Evolutionary conservation across 768 basidiomycete genomes (phyloP), one percentile per base, ranked within the genome.

Genomic region (Strobilomyces confusus): DNA sequence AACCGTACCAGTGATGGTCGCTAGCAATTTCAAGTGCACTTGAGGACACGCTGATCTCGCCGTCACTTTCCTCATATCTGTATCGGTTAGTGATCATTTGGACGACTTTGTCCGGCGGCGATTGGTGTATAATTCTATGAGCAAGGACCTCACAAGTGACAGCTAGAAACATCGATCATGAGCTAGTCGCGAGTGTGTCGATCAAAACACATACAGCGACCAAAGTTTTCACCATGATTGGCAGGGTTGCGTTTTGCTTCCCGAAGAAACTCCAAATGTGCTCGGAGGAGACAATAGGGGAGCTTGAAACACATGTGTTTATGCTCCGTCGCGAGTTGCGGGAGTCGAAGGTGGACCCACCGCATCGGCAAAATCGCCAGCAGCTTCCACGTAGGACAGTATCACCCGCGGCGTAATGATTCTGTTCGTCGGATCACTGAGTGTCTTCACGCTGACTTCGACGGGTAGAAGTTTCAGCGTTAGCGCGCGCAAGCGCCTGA

Each of bases 1-100:
- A 51, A 41, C 50, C 64, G 36, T 58, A 92, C 91, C 92, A 92
- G 61, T 92, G 83, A 49, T 90, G 82, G 68, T 98, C 95, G 56
- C 95, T 90, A n/a, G 95, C 93, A 68, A 86, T 73, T 67, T 98
- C 95, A 40, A 97, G 74, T 9, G 88, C 86, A 61, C 88, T 92
- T 5, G 82, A 75, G 60, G 84, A 79, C 40, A 84, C 86, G 54
- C 88, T 90, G 43, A 74, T 69, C 51, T 90, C 90, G 0, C 89
- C 92, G 63, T 95, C 90, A 33, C 75, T 64, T 64, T 91, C 84
- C 37, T 73, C 70, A 62, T 89, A 84, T 53, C 79, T 78, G 70
- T 83, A 93, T 4, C 95, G 80, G 2, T 81, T 85, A 13, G 87
- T 85, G 84, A 97, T 86, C 54, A 93, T 81, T 5, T 74, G 69